Base-by-base conservation (phyloP, 1,139 yeast species). In the Scheffersomyces insectosa region DNA sequence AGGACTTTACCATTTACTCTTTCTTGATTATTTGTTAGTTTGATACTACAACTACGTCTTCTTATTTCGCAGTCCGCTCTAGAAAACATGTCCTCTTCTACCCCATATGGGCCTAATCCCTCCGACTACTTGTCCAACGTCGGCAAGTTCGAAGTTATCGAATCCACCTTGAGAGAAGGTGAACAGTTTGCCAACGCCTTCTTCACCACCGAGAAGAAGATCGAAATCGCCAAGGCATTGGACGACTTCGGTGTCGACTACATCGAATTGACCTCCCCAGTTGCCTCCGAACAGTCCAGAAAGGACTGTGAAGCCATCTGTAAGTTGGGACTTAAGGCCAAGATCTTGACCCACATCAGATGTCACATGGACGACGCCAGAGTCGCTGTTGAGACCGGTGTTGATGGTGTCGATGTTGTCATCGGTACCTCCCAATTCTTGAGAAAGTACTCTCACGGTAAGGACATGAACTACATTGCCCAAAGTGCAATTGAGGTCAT, bases 101-200 rank as follows among this genome's bases (percentile, higher is more conserved):
- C 56, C 38, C 83, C 83, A 34, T 79, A 79, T 52, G 83, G 82
- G 5, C 82, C 83, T 40, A 77, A 79, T 54, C 83, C 83, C n/a
- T 71, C 79, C 30, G 83, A 79, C 59, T 78, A 61, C 52, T 65
- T 79, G 43, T 77, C 83, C 36, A 79, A 79, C 48, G 83, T 79
- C 29, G 65, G 71, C 44, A 69, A 68, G 54, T 79, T 79, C 57
- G 73, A 79, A 60, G 58, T 79, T 42, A 79, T 79, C 49, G 83
- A 79, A 56, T 72, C 80, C 38, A 79, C 83, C 4, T 66, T 79
- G 41, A 70, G 83, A 67, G 83, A 79, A 61, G 83, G 83, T 51
- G 83, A 79, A 57, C 83, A 79, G 60, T 79, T 79, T 53, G 83
- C 83, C 55, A 79, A 79, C 55, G 77, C 83, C 4, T 79, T 79